A percentile compares a stretch with the other conserved stretches of the same genome.
Conservation (phyloP, 495 filamentous ascomycete genomes). For the Xylaria bambusicola region DNA sequence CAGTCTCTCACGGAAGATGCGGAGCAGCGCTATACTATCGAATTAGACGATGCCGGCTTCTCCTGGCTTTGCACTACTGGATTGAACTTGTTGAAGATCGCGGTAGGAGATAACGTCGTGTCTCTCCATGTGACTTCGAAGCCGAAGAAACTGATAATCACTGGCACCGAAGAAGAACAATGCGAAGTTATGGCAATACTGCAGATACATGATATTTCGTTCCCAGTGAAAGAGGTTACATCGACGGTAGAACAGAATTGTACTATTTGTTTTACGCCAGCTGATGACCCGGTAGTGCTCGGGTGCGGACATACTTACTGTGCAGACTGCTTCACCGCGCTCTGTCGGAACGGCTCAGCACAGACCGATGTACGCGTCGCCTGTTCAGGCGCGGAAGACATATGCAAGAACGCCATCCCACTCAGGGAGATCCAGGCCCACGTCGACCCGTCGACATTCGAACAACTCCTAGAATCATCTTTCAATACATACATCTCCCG, state of each 20-base stretch:
- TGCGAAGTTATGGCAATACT: background rate
- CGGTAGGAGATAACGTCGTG: slow-evolving; percentile 1
- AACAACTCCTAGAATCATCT: slow-evolving; percentile 31
- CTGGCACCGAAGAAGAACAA: slow-evolving; percentile 12
- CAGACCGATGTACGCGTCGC: slow-evolving; percentile 21
- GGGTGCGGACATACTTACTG: slow-evolving; percentile 41
- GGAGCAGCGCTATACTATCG: background rate
- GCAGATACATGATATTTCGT: background rate
- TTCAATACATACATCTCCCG: slow-evolving; percentile 30
- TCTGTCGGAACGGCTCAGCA: slow-evolving; percentile 22
- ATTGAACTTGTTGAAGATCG: background rate
- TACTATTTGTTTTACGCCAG: slow-evolving; percentile 32
- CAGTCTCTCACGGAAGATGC: background rate
- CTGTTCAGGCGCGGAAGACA: slow-evolving; percentile 27
- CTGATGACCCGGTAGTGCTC: slow-evolving; percentile 25
- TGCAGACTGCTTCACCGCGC: slow-evolving; percentile 32
- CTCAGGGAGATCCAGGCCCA: slow-evolving; percentile 25
- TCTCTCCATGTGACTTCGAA: slow-evolving; percentile 22
- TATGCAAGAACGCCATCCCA: slow-evolving; percentile 23
- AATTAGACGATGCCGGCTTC: background rate
- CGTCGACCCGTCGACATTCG: slow-evolving; percentile 26
- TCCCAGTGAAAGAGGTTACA: background rate
- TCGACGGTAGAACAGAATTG: slow-evolving; percentile 23
- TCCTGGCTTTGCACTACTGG: background rate
- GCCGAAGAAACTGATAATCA: slow-evolving; percentile 19